Evolutionary conservation across 257 asterid species (phyloP), one percentile per base, ranked within the genome.

Genomic region (Linaria vulgaris): DNA sequence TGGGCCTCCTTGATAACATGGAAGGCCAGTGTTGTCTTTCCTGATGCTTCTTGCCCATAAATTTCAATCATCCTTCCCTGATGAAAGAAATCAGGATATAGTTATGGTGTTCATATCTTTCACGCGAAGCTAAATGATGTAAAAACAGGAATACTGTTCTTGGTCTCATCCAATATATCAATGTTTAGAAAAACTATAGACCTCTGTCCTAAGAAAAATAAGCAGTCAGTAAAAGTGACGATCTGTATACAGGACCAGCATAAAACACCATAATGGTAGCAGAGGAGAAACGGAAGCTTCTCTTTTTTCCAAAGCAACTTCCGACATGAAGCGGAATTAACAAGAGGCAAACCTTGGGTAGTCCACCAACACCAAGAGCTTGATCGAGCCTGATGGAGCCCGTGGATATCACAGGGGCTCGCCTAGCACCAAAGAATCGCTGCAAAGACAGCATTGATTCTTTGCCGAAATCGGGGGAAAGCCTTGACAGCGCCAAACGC

Each of bases 21-120:
- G 43, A 94, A 78, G 13, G 99, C 97, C 23, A 94, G 91, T 19
- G 97, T 90, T 20, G 99, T 94, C 95, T 94, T 90, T 66, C 99
- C 99, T 7, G 97, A 90, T 69, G 97, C 97, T 82, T 94, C 99
- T 67, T 80, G 95, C 61, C 99, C 97, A 61, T 83, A 94, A 31
- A 94, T 78, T 75, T 94, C 97, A 24, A 94, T 84, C 78, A 94
- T 84, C 76, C 99, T 82, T 69, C 99, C 99, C 97, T 90, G 74
- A 55, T 30, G 25, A 65, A 72, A 59, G 74, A 67, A 77, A 71
- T 39, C 22, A 53, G 62, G 21, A 47, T 56, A 48, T 1, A n/a
- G 47, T 79, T 48, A 74, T 16, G 30, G 20, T 13, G 15, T 54
- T 46, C 66, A 59, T 52, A 37, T 17, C 44, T 63, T 14, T 44